phyloP scores from a whole-genome alignment of 179 eudicot genomes.

The Nepenthes alata region DNA sequence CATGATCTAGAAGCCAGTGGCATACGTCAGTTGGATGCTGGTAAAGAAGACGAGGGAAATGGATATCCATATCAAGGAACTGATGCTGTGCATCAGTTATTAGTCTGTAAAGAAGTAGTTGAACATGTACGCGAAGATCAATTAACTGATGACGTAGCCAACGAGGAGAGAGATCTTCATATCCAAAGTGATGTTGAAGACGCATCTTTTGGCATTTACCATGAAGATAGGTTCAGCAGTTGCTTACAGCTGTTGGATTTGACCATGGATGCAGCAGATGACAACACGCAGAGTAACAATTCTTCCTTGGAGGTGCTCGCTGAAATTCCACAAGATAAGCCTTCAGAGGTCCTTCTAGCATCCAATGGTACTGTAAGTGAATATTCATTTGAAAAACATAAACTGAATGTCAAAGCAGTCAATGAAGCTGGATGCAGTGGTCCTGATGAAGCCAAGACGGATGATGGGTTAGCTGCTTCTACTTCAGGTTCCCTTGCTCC shows the following conservation, averaged over 20 bases:
- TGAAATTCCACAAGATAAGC: slow-evolving; percentile 18
- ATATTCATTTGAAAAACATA: slow-evolving; percentile 17
- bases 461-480: slow-evolving; percentile 17
- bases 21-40: neutral
- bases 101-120: no score
- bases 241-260: slow-evolving; percentile 44
- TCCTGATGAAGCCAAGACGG: slow-evolving; percentile 13
- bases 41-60: neutral
- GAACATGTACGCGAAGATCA: slow-evolving; percentile 2
- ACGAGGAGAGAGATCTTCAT: slow-evolving; percentile 11
- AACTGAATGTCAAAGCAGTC: slow-evolving; percentile 10
- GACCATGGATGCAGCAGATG: slow-evolving; percentile 6
- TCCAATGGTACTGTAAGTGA: slow-evolving; percentile 18
- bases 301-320: slow-evolving; percentile 14
- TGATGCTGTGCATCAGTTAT: no score
- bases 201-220: slow-evolving; percentile 19
- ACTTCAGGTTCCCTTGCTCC: slow-evolving; percentile 12
- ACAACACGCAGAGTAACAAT: slow-evolving; percentile 13
- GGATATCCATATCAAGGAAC: neutral
- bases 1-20: slow-evolving; percentile 7
- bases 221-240: slow-evolving; percentile 50
- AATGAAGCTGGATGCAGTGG: slow-evolving; percentile 14
- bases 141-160: slow-evolving; percentile 10
- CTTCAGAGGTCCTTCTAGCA: slow-evolving; percentile 14
- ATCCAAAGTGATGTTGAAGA: slow-evolving; percentile 20